A percentile compares a stretch with the other conserved stretches of the same genome.
phyloP scores from a whole-genome alignment of 192 early-diverging fungal species.

The Coemansia sp. region DNA sequence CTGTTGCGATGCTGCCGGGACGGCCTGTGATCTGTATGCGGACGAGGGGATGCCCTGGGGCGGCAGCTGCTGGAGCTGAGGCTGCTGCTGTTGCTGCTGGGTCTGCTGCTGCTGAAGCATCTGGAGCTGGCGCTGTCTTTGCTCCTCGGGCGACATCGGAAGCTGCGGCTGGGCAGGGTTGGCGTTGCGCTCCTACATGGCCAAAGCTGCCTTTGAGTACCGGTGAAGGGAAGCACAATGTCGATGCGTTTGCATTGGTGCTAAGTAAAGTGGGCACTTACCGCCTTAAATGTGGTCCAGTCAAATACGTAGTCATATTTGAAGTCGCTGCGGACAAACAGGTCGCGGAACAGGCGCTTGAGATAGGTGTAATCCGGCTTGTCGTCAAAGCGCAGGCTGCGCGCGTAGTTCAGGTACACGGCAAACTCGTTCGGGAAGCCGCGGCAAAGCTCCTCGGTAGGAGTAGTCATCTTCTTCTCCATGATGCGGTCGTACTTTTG shows the following conservation, averaged over 20 bases:
- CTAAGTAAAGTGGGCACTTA: conserved; percentile 16
- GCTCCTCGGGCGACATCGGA: conserved; percentile 35
- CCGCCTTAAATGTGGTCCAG: conserved; percentile 67
- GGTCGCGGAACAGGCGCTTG: conserved; percentile 80
- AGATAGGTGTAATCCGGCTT: conserved; percentile 90
- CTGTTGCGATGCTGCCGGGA: conserved; percentile 43
- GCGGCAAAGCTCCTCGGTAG: conserved; percentile 78
- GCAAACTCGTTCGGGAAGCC: conserved; percentile 84
- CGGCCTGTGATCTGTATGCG: conserved; percentile 45
- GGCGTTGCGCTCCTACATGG: conserved; percentile 36
- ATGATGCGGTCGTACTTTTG: conserved; percentile 95
- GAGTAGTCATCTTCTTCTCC: conserved; percentile 89
- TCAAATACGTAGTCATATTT: conserved; percentile 90
- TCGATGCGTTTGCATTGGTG: not conserved
- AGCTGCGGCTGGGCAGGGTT: conserved; percentile 29
- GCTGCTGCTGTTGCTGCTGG: conserved; percentile 21
- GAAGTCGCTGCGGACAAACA: conserved; percentile 80
- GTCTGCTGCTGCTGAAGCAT: conserved; percentile 17
- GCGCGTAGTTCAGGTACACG: conserved; percentile 84
- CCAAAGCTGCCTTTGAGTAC: too few relatives aligned
- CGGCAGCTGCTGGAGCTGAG: conserved; percentile 18
- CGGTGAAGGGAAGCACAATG: too few relatives aligned
- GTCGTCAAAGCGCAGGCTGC: conserved; percentile 84
- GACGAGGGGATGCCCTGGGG: conserved; percentile 32
- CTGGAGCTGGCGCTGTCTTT: conserved; percentile 34